Conservation (phyloP, 2,329 filamentous ascomycete genomes). For the Helotiales sp. region DNA sequence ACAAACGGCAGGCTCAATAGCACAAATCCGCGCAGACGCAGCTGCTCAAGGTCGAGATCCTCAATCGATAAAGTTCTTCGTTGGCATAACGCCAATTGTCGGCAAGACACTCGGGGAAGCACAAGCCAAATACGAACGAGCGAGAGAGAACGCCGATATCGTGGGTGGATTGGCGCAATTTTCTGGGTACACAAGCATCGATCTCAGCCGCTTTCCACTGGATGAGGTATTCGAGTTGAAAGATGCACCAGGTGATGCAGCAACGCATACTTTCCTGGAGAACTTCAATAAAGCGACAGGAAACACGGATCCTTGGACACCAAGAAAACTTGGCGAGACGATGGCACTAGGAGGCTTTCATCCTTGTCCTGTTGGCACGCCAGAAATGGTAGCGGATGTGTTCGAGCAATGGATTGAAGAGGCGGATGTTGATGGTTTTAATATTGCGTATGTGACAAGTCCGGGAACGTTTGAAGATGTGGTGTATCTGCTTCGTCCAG, state of each 20-base stretch:
- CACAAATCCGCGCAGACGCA: slow-evolving; percentile 59
- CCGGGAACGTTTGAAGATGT: slow-evolving; percentile 67
- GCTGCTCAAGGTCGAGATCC: slow-evolving; percentile 55
- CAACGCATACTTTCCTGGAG: neutral
- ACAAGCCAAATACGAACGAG: slow-evolving; percentile 60
- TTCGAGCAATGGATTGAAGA: slow-evolving; percentile 67
- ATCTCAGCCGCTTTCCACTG: slow-evolving; percentile 50
- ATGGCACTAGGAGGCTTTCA: slow-evolving; percentile 59
- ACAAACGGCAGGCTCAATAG: slow-evolving; percentile 59
- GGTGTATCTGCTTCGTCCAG: slow-evolving; percentile 62
- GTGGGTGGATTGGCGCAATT: slow-evolving; percentile 69
- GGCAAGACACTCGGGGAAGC: slow-evolving; percentile 68
- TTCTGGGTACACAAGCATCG: slow-evolving; percentile 69
- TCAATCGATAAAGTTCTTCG: slow-evolving; percentile 63
- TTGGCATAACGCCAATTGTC: slow-evolving; percentile 63
- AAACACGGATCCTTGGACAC: neutral
- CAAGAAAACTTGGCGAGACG: slow-evolving; percentile 30
- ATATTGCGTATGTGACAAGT: slow-evolving; percentile 61
- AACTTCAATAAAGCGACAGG: neutral
- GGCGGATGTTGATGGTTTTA: slow-evolving; percentile 73
- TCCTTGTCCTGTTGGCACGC: slow-evolving; percentile 35
- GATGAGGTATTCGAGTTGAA: neutral
- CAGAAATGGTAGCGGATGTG: slow-evolving; percentile 57
- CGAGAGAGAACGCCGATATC: slow-evolving; percentile 57
- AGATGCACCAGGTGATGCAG: neutral